Conservation (phyloP, 345 rosid species). For the Brassica juncea region DNA sequence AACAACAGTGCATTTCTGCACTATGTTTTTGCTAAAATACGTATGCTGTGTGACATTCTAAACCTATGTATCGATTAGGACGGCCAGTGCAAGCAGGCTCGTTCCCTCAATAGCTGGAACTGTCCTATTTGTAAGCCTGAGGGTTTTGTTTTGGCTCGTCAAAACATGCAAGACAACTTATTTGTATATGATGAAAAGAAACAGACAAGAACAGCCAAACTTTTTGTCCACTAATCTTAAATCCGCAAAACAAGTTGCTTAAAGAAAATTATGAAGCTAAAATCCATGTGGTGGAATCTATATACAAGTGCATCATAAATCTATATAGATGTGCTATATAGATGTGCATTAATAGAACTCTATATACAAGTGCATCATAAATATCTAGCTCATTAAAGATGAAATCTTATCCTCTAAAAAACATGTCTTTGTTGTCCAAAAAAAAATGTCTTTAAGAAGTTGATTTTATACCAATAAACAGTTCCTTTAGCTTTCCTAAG, state of each 20-base stretch:
- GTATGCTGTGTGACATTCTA: conserved; percentile 6
- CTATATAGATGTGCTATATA: not conserved
- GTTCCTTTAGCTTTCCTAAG: not conserved
- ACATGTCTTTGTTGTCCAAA: not conserved
- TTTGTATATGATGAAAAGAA: not conserved
- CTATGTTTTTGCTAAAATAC: not conserved
- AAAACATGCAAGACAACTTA: conserved; percentile 4
- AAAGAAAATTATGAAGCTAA: not conserved
- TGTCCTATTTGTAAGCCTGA: not conserved
- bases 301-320: not conserved
- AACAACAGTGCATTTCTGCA: not conserved
- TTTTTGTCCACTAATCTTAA: not conserved
- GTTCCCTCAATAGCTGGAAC: not conserved
- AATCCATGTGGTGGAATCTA: not conserved
- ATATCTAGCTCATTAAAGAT: not conserved
- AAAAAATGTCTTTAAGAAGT: not conserved
- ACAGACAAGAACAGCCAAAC: not conserved
- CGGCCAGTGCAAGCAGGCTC: not conserved
- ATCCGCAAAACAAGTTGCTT: not conserved
- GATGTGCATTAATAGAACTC: not conserved
- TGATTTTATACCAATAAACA: not conserved
- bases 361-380: not conserved
- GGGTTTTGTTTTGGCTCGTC: not conserved
- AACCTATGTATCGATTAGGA: not conserved
- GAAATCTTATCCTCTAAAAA: not conserved